These are phyloP conservation scores for Clonostachys byssicola DNA, from an alignment of 2,329 filamentous ascomycete genomes.

Conservation along the genomic window DNA sequence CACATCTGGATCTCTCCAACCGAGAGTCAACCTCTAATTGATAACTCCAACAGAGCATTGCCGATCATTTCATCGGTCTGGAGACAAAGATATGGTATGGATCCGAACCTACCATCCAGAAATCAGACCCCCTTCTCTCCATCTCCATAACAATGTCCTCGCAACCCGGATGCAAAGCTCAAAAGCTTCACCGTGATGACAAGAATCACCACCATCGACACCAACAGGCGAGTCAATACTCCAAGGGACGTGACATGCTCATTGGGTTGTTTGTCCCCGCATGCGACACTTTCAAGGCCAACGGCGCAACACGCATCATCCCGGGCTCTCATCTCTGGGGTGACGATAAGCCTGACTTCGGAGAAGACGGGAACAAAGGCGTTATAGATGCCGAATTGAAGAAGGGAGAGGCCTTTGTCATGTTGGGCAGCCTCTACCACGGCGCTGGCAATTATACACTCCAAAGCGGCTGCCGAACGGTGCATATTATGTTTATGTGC, in stretches of 20 bases:
- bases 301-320: conserved; percentile 26
- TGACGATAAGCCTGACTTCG: conserved; percentile 27
- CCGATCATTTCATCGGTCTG: conserved; percentile 24
- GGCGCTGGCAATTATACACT: conserved; percentile 22
- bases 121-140: conserved; percentile 25
- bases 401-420: conserved; percentile 27
- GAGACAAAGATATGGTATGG: conserved; percentile 26
- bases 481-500: conserved; percentile 33
- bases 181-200: conserved; percentile 28
- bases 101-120: conserved; percentile 16
- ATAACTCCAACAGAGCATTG: conserved; percentile 5
- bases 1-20: neutral
- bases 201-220: conserved; percentile 30
- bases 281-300: conserved; percentile 24
- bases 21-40: neutral
- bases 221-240: conserved; percentile 10
- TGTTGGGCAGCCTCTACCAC: conserved; percentile 30
- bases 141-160: conserved; percentile 29
- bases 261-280: conserved; percentile 27
- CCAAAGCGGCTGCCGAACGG: conserved; percentile 19
- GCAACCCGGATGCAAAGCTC: conserved; percentile 20
- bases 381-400: conserved; percentile 21
- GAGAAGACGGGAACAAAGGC: conserved; percentile 14
- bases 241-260: conserved; percentile 22
- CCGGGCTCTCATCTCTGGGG: conserved; percentile 31